Evolutionary conservation across 2,329 filamentous ascomycete genomes (phyloP), one percentile per base, ranked within the genome.

Genomic region (Pestalotiopsis sp.): DNA sequence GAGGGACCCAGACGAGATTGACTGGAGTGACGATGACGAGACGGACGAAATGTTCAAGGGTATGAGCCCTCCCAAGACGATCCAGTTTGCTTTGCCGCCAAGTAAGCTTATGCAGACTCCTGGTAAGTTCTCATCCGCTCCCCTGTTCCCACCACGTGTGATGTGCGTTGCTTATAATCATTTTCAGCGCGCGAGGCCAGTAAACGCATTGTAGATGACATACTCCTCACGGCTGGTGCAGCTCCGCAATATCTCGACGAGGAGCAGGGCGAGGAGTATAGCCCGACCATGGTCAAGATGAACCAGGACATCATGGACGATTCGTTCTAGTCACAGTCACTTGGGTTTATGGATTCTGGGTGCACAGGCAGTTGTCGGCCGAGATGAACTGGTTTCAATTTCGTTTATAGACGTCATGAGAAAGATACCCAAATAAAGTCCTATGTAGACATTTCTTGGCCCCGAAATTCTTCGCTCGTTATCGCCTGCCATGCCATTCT

Each of bases 1-100:
- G 36, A 81, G 78, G 68, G 86, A 72, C 13, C 67, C 64, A 5
- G 74, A 88, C 66, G 89, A 91, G 76, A 88, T 90, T 68, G 86
- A 85, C 20, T 96, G 94, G 91, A 91, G 95, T 66, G 92, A 90
- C 74, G 91, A 91, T 63, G 88, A 88, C 52, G 81, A 83, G 17
- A 81, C 85, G 58, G 86, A 85, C 27, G 88, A 86, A 57, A 76
- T 88, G 5, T 91, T 92, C 69, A 87, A 87, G 6, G 93, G 91
- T 5, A 91, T 94, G 80, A 97, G 93, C 76, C 96, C 96, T 36
- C 96, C 96, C 0, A 98, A 98, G 84, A 96, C 93, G 12, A 95
- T 97, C 69, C 92, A 95, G 76, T 97, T 97, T 79, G 91, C 92
- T 59, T 81, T 97, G 62, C 92, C 92, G 64, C 91, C 92, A 66